A percentile compares a stretch with the other conserved stretches of the same genome.
Evolutionary conservation across 345 rosid genomes (phyloP).

Genomic region (Stellera chamaejasme): DNA sequence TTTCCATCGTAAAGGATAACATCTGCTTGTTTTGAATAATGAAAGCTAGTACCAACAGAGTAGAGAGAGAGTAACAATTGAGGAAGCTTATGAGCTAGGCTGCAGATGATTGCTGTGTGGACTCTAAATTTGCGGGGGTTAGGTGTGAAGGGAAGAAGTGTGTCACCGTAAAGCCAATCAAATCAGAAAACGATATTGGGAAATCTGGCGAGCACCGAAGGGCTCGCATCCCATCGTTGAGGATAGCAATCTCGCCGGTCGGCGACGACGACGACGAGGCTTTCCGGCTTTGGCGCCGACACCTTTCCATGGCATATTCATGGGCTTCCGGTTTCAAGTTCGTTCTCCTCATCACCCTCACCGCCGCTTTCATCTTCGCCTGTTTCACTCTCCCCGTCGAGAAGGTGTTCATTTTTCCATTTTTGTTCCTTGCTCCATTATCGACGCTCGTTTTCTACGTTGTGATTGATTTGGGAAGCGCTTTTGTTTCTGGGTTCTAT

Average conservation of each 20-base stretch:
- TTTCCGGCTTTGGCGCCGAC: constrained; percentile 53
- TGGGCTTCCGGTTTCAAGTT: constrained; percentile 74
- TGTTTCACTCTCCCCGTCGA: constrained; percentile 89
- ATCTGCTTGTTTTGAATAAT: too few species aligned
- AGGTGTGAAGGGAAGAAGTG: too few species aligned
- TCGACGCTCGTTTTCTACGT: constrained; percentile 5
- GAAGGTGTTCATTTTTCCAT: constrained; percentile 30
- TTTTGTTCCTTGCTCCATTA: background rate
- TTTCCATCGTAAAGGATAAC: too few species aligned
- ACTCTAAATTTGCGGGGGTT: too few species aligned
- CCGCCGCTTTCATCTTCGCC: constrained; percentile 61
- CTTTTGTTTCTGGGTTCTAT: constrained; percentile 4
- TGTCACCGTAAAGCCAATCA: too few species aligned
- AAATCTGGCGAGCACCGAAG: constrained; percentile 51
- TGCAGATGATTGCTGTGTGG: too few species aligned
- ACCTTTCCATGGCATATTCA: constrained; percentile 60
- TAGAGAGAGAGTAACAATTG: too few species aligned
- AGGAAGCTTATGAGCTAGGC: too few species aligned
- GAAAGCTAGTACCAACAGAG: too few species aligned
- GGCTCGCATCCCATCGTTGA: constrained; percentile 35
- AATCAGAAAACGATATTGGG: background rate
- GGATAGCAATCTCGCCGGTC: constrained; percentile 33
- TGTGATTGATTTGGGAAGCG: too few species aligned
- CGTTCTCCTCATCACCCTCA: constrained; percentile 53
- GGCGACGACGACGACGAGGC: constrained; percentile 31